Percentiles rank a stretch among this genome's conserved stretches.
Evolutionary conservation across 148 eudicot genomes (phyloP).

Genomic region (Vaccinium macrocarpon): DNA sequence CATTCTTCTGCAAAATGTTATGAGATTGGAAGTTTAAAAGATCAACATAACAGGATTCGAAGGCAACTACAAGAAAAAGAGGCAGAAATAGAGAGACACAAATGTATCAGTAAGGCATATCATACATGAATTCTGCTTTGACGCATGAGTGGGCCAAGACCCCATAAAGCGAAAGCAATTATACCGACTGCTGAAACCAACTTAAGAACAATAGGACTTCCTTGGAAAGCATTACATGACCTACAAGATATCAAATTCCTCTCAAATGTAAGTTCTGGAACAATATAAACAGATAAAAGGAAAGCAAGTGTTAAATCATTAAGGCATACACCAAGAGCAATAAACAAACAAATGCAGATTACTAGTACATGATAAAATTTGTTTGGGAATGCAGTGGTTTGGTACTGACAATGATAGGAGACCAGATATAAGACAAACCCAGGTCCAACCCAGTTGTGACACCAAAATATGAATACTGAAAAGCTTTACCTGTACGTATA

Average conservation of each 20-base stretch:
- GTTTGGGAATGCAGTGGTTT: not conserved
- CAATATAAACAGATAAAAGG: not conserved
- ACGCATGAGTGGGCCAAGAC: slow-evolving; percentile 67
- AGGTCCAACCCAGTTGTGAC: slow-evolving; percentile 2
- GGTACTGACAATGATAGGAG: slow-evolving; percentile 2
- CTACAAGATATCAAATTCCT: slow-evolving; percentile 35
- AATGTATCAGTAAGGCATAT: not conserved
- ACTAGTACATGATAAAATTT: not conserved
- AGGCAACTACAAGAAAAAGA: slow-evolving; percentile 1
- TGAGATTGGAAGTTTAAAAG: not conserved
- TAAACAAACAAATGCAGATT: slow-evolving; percentile 1
- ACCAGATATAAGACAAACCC: not conserved
- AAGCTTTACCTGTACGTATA: not conserved
- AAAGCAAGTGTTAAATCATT: slow-evolving; percentile 1
- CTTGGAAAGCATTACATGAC: slow-evolving; percentile 54
- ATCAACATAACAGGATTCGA: not conserved
- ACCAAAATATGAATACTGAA: not conserved
- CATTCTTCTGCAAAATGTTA: slow-evolving; percentile 59
- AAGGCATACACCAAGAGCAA: not conserved
- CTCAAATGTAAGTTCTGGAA: slow-evolving; percentile 6
- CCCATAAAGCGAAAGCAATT: slow-evolving; percentile 77
- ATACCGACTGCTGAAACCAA: slow-evolving; percentile 68
- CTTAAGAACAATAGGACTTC: slow-evolving; percentile 53
- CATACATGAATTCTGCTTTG: slow-evolving; percentile 68
- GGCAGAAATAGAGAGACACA: not conserved